Percentiles rank a stretch among this genome's conserved stretches.
These are phyloP conservation scores for Isabelozyma gotoi DNA, from an alignment of 805 yeast species.

Conservation along the genomic window DNA sequence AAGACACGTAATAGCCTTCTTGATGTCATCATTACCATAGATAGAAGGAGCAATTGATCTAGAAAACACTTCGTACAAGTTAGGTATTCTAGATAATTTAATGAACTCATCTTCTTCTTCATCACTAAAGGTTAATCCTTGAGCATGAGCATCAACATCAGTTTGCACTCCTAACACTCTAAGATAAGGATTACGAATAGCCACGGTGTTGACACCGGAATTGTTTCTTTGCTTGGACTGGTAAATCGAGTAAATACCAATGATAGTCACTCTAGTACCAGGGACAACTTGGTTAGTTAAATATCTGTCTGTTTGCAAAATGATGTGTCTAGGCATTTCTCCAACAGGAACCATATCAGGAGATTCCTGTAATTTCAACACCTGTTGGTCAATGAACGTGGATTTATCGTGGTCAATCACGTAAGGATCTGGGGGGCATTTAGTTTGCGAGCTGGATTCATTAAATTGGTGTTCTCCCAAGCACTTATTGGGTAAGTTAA, in stretches of 20 bases:
- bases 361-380: constrained; percentile 89
- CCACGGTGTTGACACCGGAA: constrained; percentile 56
- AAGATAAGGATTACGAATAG: constrained; percentile 89
- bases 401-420: constrained; percentile 92
- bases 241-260: constrained; percentile 91
- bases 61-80: constrained; percentile 82
- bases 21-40: constrained; percentile 90
- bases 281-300: constrained; percentile 90
- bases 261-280: constrained; percentile 88
- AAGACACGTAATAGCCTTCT: constrained; percentile 88
- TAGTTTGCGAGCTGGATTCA: constrained; percentile 51
- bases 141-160: constrained; percentile 69
- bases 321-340: constrained; percentile 94
- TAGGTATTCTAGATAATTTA: constrained; percentile 76
- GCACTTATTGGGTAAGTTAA: constrained; percentile 68
- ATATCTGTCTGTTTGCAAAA: constrained; percentile 85
- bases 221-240: constrained; percentile 57
- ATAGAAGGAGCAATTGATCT: constrained; percentile 94
- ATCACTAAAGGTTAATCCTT: constrained; percentile 66
- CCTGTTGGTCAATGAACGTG: constrained; percentile 91
- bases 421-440: constrained; percentile 92
- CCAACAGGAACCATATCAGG: constrained; percentile 99
- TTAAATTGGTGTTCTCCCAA: constrained; percentile 44
- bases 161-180: constrained; percentile 84
- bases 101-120: constrained; percentile 93